Conservation (phyloP, 345 rosid species). For the Alliaria petiolata region DNA sequence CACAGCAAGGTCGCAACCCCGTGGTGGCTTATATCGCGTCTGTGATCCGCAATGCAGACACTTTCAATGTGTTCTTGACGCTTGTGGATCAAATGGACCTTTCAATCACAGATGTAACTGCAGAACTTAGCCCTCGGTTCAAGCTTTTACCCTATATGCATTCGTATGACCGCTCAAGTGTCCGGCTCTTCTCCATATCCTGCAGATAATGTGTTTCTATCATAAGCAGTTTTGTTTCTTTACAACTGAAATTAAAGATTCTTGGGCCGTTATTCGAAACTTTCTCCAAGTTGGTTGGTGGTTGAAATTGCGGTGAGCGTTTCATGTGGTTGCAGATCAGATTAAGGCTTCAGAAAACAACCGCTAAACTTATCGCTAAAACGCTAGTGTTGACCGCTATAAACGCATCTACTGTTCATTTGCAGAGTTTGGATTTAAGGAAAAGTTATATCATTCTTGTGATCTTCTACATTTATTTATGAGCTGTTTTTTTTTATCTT, state of each 20-base stretch:
- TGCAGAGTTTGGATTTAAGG: background rate
- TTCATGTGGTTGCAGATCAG: background rate
- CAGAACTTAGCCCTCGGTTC: conserved; percentile 35
- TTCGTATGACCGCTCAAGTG: conserved; percentile 51
- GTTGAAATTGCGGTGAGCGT: background rate
- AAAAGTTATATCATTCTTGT: background rate
- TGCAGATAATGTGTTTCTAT: conserved; percentile 16
- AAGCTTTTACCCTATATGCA: conserved; percentile 63
- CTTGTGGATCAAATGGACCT: conserved; percentile 51
- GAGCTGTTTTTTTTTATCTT: too few species aligned
- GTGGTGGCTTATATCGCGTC: conserved; percentile 65
- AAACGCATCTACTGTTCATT: background rate
- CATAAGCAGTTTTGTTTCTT: conserved; percentile 32
- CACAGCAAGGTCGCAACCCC: background rate
- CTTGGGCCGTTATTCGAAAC: conserved; percentile 8
- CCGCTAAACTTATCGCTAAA: background rate
- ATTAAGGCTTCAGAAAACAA: background rate
- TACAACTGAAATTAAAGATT: background rate
- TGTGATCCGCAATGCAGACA: conserved; percentile 65
- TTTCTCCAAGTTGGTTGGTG: conserved; percentile 35
- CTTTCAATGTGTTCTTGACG: conserved; percentile 54
- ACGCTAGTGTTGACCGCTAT: background rate
- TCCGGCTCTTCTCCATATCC: conserved; percentile 47
- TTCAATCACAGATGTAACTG: conserved; percentile 44
- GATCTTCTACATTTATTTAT: background rate